Percentiles rank a stretch among this genome's conserved stretches.
These are phyloP conservation scores for Crataegus laevigata DNA, from an alignment of 306 rosid species.

Conservation along the genomic window DNA sequence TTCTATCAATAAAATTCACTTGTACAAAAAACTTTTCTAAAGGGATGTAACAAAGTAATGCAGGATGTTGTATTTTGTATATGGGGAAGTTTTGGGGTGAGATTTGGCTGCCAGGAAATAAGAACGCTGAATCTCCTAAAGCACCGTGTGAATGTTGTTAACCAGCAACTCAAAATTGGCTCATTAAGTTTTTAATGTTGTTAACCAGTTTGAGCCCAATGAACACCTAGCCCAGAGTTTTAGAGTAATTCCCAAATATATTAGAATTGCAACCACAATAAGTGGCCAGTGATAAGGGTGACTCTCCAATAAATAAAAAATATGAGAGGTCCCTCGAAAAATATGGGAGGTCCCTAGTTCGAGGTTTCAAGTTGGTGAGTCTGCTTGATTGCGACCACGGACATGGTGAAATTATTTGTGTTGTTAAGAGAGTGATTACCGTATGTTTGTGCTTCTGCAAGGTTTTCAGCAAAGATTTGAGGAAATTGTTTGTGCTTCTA, in stretches of 20 bases:
- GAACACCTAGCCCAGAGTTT: background rate
- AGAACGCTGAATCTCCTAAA: background rate
- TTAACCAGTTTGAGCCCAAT: background rate
- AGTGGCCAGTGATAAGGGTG: rapidly evolving
- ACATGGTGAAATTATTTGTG: too few species aligned
- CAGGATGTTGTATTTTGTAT: background rate
- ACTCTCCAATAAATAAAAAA: too few species aligned
- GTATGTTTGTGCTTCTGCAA: background rate
- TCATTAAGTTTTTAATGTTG: too few species aligned
- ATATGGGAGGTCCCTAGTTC: rapidly evolving
- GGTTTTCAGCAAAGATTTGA: background rate
- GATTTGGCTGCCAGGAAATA: background rate
- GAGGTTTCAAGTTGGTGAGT: rapidly evolving
- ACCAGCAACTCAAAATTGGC: too few species aligned
- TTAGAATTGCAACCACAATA: too few species aligned
- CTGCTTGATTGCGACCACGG: too few species aligned
- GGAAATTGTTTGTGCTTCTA: too few species aligned
- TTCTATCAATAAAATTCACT: background rate
- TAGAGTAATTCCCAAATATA: background rate
- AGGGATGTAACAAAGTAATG: background rate
- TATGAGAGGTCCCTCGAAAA: rapidly evolving
- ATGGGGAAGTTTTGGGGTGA: background rate
- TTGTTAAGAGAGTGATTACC: background rate
- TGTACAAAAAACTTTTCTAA: background rate
- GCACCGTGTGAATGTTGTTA: background rate